Percentiles rank a stretch among this genome's conserved stretches.
phyloP scores from a whole-genome alignment of 1,284 basidiomycete species.

The Melampsora allii-populina region DNA sequence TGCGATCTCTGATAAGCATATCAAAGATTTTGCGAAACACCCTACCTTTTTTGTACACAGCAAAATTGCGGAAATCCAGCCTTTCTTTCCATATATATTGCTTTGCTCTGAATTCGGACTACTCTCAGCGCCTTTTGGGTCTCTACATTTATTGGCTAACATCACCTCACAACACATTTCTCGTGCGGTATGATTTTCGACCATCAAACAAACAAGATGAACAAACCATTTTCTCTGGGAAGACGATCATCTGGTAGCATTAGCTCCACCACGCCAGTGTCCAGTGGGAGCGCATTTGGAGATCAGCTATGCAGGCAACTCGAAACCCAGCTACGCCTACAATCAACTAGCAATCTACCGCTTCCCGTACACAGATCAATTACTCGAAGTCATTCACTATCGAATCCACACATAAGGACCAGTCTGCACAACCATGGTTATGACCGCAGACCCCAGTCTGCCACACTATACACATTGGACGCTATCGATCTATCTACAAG shows the following conservation, averaged over 20 bases:
- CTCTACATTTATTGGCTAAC: too few species aligned
- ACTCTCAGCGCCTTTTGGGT: too few species aligned
- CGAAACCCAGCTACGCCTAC: not conserved
- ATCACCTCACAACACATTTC: too few species aligned
- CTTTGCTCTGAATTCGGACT: too few species aligned
- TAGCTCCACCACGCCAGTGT: not conserved
- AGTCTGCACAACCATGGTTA: too few species aligned
- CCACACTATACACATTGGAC: not conserved
- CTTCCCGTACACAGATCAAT: not conserved
- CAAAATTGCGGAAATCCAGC: too few species aligned
- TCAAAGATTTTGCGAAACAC: too few species aligned
- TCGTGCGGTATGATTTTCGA: not conserved
- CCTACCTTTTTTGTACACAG: too few species aligned
- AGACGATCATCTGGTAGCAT: not conserved
- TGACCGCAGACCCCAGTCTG: not conserved
- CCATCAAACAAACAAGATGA: not conserved
- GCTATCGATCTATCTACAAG: not conserved
- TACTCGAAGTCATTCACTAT: not conserved
- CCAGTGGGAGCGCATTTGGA: conserved; percentile 2
- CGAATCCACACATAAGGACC: not conserved
- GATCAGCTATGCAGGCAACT: conserved; percentile 2
- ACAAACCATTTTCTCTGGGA: not conserved
- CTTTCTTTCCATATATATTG: too few species aligned
- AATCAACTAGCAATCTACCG: not conserved
- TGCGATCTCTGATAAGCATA: too few species aligned